phyloP scores from a whole-genome alignment of 1,139 yeast species.

The Saccharomycopsis hybrid region DNA sequence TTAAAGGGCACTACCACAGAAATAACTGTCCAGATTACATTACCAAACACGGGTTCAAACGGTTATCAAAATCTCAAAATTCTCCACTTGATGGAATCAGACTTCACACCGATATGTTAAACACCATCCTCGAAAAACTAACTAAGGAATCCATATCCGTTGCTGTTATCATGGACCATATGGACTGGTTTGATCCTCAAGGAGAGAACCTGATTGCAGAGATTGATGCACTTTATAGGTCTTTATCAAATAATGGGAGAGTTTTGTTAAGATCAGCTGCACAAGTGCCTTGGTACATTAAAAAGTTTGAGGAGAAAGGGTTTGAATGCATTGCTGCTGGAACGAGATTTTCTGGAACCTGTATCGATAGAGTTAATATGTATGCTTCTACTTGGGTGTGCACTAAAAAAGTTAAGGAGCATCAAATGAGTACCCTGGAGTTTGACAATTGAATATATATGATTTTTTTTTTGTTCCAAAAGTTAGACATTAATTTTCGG shows the following conservation, averaged over 20 bases:
- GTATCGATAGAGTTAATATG: conserved; percentile 80
- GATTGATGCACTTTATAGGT: conserved; percentile 55
- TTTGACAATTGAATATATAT: conserved; percentile 15
- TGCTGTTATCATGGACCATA: conserved; percentile 84
- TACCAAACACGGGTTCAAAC: conserved; percentile 48
- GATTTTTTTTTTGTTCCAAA: no score
- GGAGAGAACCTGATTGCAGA: conserved; percentile 61
- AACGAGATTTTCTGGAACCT: conserved; percentile 51
- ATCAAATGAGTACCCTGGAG: conserved; percentile 27
- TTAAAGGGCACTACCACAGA: conserved; percentile 55
- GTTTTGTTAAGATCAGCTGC: conserved; percentile 77
- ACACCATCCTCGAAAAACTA: conserved; percentile 66
- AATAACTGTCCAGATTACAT: conserved; percentile 74
- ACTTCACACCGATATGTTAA: conserved; percentile 72
- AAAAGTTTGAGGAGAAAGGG: conserved; percentile 59
- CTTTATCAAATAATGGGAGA: conserved; percentile 62
- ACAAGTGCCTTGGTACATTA: conserved; percentile 69
- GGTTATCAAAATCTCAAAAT: conserved; percentile 27
- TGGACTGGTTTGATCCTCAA: conserved; percentile 80
- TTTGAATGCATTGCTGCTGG: conserved; percentile 66
- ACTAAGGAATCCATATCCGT: conserved; percentile 58
- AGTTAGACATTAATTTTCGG: no score
- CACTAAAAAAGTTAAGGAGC: conserved; percentile 36
- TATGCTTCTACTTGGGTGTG: conserved; percentile 87
- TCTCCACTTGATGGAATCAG: conserved; percentile 61